phyloP scores from a whole-genome alignment of 192 early-diverging fungal genomes.

The Spizellomyces sp. region DNA sequence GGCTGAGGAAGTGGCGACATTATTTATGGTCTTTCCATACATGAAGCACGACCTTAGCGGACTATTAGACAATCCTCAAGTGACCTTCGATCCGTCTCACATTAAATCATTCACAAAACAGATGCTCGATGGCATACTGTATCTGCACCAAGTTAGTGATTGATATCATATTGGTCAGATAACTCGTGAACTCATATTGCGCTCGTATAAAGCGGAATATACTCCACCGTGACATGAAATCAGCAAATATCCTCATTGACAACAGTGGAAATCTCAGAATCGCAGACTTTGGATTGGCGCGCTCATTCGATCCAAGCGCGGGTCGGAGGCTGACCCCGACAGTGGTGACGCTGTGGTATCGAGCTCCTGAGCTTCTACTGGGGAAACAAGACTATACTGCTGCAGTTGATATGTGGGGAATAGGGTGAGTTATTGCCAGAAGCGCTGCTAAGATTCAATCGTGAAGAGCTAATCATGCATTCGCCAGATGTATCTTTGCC shows the following conservation, averaged over 20 bases:
- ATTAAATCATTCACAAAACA: slow-evolving; percentile 92
- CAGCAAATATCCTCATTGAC: slow-evolving; percentile 91
- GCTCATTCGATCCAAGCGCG: slow-evolving; percentile 62
- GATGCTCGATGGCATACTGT: slow-evolving; percentile 83
- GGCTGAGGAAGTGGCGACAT: slow-evolving; percentile 36
- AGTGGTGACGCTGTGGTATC: slow-evolving; percentile 91
- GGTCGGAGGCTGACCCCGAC: slow-evolving; percentile 74
- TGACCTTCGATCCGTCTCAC: slow-evolving; percentile 71
- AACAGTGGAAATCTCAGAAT: slow-evolving; percentile 85
- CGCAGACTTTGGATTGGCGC: slow-evolving; percentile 95
- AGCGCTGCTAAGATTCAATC: background rate
- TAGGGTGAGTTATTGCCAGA: slow-evolving; percentile 61
- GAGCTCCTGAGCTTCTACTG: slow-evolving; percentile 92
- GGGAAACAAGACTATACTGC: slow-evolving; percentile 72
- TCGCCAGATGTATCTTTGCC: slow-evolving; percentile 78
- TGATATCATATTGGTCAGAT: background rate
- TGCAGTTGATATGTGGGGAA: slow-evolving; percentile 97
- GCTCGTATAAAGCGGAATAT: slow-evolving; percentile 47
- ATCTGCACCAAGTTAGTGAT: slow-evolving; percentile 67
- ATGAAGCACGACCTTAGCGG: slow-evolving; percentile 98
- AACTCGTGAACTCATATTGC: background rate
- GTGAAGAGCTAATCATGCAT: slow-evolving; percentile 29
- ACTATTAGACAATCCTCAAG: slow-evolving; percentile 82
- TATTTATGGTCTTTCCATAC: slow-evolving; percentile 98
- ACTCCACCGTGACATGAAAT: slow-evolving; percentile 68